A percentile compares a stretch with the other conserved stretches of the same genome.
phyloP scores from a whole-genome alignment of 345 rosid genomes.

The Pistacia atlantica region DNA sequence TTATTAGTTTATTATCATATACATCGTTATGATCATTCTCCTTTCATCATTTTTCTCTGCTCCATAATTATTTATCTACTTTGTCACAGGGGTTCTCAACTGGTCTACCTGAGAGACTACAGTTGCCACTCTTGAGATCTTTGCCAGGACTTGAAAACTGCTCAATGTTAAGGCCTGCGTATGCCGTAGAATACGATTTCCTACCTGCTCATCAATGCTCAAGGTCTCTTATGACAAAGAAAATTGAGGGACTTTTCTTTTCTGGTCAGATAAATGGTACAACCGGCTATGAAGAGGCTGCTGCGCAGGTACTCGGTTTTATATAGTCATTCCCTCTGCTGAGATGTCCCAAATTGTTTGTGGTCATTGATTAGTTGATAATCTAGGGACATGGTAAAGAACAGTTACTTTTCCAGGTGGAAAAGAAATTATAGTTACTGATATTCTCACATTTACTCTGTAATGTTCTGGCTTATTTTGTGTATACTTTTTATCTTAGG shows the following conservation, averaged over 20 bases:
- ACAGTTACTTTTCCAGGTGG: neutral
- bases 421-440: neutral
- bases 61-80: slow-evolving; percentile 12
- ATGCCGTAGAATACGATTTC: slow-evolving; percentile 98
- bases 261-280: slow-evolving; percentile 99
- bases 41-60: neutral
- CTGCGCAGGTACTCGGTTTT: slow-evolving; percentile 77
- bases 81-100: slow-evolving; percentile 87
- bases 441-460: neutral
- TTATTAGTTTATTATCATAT: slow-evolving; percentile 1
- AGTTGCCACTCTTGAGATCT: slow-evolving; percentile 93
- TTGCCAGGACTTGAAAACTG: slow-evolving; percentile 98
- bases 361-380: slow-evolving; percentile 9
- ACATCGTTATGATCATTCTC: neutral
- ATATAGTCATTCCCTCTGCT: slow-evolving; percentile 15
- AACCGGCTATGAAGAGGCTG: slow-evolving; percentile 99
- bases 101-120: slow-evolving; percentile 93
- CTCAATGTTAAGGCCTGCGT: slow-evolving; percentile 96
- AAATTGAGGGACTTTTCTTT: slow-evolving; percentile 89
- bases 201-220: slow-evolving; percentile 93
- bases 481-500: slow-evolving; percentile 39
- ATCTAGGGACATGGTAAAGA: neutral
- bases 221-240: slow-evolving; percentile 96
- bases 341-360: slow-evolving; percentile 12
- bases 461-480: neutral